Evolutionary conservation across 176 grass and related monocot genomes (phyloP).

Genomic region (Lolium perenne): DNA sequence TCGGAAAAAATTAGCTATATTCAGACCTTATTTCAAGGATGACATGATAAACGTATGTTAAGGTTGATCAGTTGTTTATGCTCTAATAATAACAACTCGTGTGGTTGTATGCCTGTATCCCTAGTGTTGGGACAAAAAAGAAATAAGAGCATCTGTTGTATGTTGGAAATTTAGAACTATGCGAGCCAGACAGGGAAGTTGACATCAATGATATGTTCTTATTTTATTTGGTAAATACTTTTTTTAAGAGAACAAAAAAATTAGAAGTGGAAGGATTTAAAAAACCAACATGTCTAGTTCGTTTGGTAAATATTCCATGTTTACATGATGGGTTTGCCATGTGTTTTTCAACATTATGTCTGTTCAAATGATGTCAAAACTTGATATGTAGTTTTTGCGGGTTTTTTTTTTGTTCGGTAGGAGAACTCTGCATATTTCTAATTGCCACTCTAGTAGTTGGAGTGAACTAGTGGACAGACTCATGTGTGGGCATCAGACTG

Average conservation of each 20-base stretch:
- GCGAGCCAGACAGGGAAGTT: neutral
- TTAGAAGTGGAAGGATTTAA: neutral
- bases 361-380: neutral
- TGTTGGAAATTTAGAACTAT: neutral
- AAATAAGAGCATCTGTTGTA: neutral
- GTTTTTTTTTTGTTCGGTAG: neutral
- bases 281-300: neutral
- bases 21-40: neutral
- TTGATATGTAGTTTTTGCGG: neutral
- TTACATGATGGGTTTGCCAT: constrained; percentile 7
- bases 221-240: neutral
- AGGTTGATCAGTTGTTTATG: neutral
- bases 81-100: no score
- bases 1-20: neutral
- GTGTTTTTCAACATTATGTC: neutral
- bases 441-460: neutral
- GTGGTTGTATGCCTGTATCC: neutral
- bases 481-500: neutral
- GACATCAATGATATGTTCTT: neutral
- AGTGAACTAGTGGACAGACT: neutral
- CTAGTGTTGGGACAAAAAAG: neutral
- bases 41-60: neutral
- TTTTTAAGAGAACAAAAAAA: neutral
- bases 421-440: neutral
- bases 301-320: neutral